Evolutionary conservation across 306 rosid genomes (phyloP).

Genomic region (Dalbergia cochinchinensis): DNA sequence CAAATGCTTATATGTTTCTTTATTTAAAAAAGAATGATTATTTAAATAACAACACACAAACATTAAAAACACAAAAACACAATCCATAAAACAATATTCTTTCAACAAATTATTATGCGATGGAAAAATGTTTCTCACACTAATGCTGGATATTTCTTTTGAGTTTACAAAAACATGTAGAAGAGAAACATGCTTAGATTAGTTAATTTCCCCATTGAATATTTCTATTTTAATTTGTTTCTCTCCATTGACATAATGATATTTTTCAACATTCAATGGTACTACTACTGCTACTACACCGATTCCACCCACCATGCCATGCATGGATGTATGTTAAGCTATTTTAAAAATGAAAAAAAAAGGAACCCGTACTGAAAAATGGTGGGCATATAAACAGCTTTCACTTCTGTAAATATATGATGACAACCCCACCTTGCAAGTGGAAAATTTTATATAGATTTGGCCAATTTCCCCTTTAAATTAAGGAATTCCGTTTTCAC

Average conservation of each 20-base stretch:
- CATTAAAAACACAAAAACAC: too few relatives aligned
- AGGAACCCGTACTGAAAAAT: slow-evolving; percentile 26
- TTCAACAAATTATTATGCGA: too few relatives aligned
- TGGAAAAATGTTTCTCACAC: too few relatives aligned
- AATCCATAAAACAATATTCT: too few relatives aligned
- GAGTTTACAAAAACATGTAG: too few relatives aligned
- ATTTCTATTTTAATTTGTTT: neutral
- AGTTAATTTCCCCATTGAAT: too few relatives aligned
- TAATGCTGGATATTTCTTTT: too few relatives aligned
- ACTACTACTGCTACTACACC: neutral
- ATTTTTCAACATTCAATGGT: slow-evolving; percentile 16
- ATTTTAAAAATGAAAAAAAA: neutral
- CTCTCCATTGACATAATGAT: neutral
- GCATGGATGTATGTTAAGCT: neutral
- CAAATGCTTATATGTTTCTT: too few relatives aligned
- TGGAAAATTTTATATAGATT: slow-evolving; percentile 32
- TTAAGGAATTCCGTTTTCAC: slow-evolving; percentile 30
- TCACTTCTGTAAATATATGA: slow-evolving; percentile 45
- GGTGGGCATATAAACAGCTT: slow-evolving; percentile 48
- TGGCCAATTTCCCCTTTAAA: slow-evolving; percentile 18
- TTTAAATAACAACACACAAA: too few relatives aligned
- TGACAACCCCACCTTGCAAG: slow-evolving; percentile 41
- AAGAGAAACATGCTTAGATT: too few relatives aligned
- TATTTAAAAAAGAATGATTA: too few relatives aligned
- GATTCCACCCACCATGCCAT: slow-evolving; percentile 22